phyloP scores from a whole-genome alignment of 129 eudicot genomes.

The Tanacetum coccineum region DNA sequence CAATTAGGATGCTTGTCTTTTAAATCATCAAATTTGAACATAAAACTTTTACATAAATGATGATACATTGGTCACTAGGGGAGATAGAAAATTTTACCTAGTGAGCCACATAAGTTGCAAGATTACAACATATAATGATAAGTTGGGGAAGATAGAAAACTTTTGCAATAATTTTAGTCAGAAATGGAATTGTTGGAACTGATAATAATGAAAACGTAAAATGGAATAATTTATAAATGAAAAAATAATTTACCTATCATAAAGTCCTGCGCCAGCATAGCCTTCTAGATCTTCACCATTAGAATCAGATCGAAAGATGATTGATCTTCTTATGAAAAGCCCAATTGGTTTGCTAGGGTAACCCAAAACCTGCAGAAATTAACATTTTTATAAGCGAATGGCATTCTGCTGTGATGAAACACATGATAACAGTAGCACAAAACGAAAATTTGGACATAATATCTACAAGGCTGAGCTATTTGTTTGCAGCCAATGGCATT shows the following conservation, averaged over 20 bases:
- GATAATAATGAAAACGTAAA: neutral
- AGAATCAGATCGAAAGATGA: conserved; percentile 94
- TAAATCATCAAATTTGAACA: neutral
- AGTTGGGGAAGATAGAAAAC: neutral
- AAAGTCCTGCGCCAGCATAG: conserved; percentile 98
- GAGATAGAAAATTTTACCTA: neutral
- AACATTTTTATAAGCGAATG: neutral
- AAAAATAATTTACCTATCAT: conserved; percentile 62
- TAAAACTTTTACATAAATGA: neutral
- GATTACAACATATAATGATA: neutral
- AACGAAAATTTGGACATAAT: neutral
- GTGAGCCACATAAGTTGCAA: no score
- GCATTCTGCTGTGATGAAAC: neutral
- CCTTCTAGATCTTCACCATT: conserved; percentile 98
- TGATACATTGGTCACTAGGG: neutral
- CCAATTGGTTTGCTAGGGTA: conserved; percentile 99
- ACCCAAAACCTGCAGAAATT: conserved; percentile 64
- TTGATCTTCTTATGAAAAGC: conserved; percentile 76
- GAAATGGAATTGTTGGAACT: conserved; percentile 1
- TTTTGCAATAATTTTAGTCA: neutral
- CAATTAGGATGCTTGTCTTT: neutral
- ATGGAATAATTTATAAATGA: neutral
- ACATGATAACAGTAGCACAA: neutral
- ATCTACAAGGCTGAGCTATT: neutral
- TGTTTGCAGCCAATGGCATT: neutral